Evolutionary conservation across 805 yeast genomes (phyloP).

Genomic region (Candida vaughaniae): DNA sequence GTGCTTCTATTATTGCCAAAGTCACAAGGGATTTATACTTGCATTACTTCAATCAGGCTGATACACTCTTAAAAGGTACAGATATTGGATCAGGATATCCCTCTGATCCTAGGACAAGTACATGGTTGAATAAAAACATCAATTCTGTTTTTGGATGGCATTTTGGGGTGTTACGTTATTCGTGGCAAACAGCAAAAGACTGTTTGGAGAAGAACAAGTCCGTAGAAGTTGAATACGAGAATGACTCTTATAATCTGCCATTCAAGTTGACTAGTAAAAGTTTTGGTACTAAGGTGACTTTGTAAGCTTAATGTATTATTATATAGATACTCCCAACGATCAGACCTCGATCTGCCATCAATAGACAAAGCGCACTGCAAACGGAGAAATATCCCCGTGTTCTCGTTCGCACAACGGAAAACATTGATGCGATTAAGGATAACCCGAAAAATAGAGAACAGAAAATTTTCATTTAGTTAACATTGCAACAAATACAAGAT

Average conservation of each 20-base stretch:
- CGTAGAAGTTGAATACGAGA: conserved; percentile 61
- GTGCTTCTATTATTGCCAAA: conserved; percentile 94
- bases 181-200: conserved; percentile 93
- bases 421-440: conserved; percentile 19
- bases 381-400: conserved; percentile 13
- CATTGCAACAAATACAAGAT: conserved; percentile 3
- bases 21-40: conserved; percentile 83
- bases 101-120: conserved; percentile 81
- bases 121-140: conserved; percentile 64
- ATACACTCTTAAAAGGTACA: conserved; percentile 39
- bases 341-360: too few relatives aligned
- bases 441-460: conserved; percentile 6
- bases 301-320: too few relatives aligned
- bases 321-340: too few relatives aligned
- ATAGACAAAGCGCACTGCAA: too few relatives aligned
- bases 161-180: conserved; percentile 66
- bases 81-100: conserved; percentile 88
- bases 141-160: conserved; percentile 88
- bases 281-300: conserved; percentile 4
- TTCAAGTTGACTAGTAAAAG: conserved; percentile 2
- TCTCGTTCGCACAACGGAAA: conserved; percentile 11
- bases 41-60: conserved; percentile 27
- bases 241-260: conserved; percentile 1
- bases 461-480: conserved; percentile 1
- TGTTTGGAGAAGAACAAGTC: conserved; percentile 55